Base-by-base conservation (phyloP, 2,329 filamentous ascomycete species). In the Aspergillus brasiliensis region DNA sequence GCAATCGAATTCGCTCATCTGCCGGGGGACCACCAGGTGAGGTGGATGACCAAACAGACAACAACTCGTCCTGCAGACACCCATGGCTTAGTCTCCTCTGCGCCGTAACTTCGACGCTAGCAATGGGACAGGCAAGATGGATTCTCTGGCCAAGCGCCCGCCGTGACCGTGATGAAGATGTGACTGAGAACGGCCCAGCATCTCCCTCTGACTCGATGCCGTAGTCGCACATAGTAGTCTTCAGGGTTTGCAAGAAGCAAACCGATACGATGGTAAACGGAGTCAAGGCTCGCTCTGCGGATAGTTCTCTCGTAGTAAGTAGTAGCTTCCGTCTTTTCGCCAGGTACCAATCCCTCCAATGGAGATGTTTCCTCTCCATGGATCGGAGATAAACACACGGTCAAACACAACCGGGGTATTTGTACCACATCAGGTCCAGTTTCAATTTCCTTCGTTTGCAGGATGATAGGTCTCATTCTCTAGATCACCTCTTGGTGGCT, bases 371-470 rank as follows among this genome's bases (percentile, higher is more conserved):
- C 46, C 3, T 49, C 8, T 49, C 8, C 25, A 17, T 19, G 25
- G 46, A 49, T 17, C 23, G 15, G 8, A 49, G 46, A 49, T 28
- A 15, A 48, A 28, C 46, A 28, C 17, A 49, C 15, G 15, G 25
- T 49, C 27, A 28, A 48, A 25, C 44, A 48, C 34, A 31, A 40
- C 55, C 48, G 46, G 54, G 46, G 40, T 62, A 64, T 62, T 57
- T 63, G 61, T 63, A 65, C 57, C 59, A 62, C 63, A 44, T 57
- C 51, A 46, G 34, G 49, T 57, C 57, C 52, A 47, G 48, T 28
- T 56, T 51, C 23, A 28, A 23, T 19, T 38, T 28, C 38, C 31
- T 37, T n/a, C 15, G 8, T 44, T 48, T 37, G 31, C 48, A 34
- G 54, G 40, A 34, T 34, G 31, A 34, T 34, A 34, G 10, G 31